A percentile compares a stretch with the other conserved stretches of the same genome.
Evolutionary conservation across 179 eudicot species (phyloP).

Genomic region (Silene noctiflora): DNA sequence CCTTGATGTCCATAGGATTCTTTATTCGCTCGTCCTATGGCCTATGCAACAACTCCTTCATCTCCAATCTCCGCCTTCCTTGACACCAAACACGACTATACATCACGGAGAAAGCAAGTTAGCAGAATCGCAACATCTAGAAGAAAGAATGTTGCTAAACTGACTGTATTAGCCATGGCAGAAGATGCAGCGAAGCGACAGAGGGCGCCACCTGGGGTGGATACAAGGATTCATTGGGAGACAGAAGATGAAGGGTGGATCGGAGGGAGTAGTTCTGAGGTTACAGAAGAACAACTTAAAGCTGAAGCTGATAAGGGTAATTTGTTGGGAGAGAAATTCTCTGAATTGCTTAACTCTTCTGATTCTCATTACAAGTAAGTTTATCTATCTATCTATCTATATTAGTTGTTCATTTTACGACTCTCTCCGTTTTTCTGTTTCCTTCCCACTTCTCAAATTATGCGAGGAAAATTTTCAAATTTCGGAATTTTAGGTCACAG

Average conservation of each 20-base stretch:
- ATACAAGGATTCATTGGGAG: conserved; percentile 87
- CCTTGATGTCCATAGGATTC: conserved; percentile 8
- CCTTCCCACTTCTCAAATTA: neutral
- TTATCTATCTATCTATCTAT: too few species aligned
- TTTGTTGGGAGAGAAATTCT: conserved; percentile 48
- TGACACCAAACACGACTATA: conserved; percentile 18
- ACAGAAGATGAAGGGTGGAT: conserved; percentile 83
- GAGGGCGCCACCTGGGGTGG: conserved; percentile 51
- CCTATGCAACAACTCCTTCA: conserved; percentile 43
- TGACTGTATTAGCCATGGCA: conserved; percentile 35
- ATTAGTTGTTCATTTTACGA: neutral
- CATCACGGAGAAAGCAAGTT: conserved; percentile 19
- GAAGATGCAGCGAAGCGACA: conserved; percentile 28
- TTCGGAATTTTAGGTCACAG: too few species aligned
- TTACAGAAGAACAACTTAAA: conserved; percentile 30
- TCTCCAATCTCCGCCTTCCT: conserved; percentile 34
- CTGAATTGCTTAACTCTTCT: conserved; percentile 61
- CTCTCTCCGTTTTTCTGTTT: too few species aligned
- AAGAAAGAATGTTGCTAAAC: conserved; percentile 14
- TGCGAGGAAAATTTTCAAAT: neutral
- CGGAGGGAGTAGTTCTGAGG: conserved; percentile 40
- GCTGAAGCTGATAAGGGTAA: conserved; percentile 35
- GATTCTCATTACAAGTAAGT: conserved; percentile 84
- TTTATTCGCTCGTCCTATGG: conserved; percentile 29
- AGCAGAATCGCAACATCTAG: neutral